Evolutionary conservation across 345 rosid genomes (phyloP), one percentile per base, ranked within the genome.

Genomic region (Adansonia digitata): DNA sequence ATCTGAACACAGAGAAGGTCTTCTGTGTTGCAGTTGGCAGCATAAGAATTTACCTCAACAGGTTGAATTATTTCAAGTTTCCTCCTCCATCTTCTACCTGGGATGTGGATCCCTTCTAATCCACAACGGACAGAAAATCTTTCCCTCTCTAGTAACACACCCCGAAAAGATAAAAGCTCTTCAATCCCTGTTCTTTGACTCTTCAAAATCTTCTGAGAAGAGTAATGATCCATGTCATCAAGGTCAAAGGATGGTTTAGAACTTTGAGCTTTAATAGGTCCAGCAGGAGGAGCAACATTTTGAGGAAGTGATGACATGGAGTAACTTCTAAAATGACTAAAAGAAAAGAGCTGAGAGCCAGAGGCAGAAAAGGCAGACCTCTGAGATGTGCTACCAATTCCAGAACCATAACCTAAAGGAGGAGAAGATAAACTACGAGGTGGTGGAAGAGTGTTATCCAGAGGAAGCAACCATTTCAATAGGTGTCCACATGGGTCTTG

Each of bases 271-370:
- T 88, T 88, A 56, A 80, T 53, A 74, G 92, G 84, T 75, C 84
- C 85, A 77, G 87, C 17, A 45, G 92, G 80, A 75, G 91, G 83
- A 74, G 79, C 62, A 80, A 82, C 77, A 85, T 71, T 89, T 80
- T 92, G 99, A 73, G 99, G 97, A 57, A 93, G 85, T 56, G 99
- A 80, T 62, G 99, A 96, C 99, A 96, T 93, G 71, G 98, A 96
- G 82, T 96, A 93, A 83, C 97, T 96, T 86, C 98, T 88, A 80
- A 93, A 85, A 85, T 96, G 88, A 77, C 90, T 86, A 73, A 88
- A 88, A 69, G 99, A 91, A 53, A 93, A 88, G 80, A 96, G 89
- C 69, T 92, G 97, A 73, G 98, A 88, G 73, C 97, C 82, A 77
- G 97, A 83, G 57, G 59, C 43, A 64, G 90, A 75, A 69, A 75